These are phyloP conservation scores for Hymenoscyphus infarciens DNA, from an alignment of 2,329 filamentous ascomycete species.

Conservation along the genomic window DNA sequence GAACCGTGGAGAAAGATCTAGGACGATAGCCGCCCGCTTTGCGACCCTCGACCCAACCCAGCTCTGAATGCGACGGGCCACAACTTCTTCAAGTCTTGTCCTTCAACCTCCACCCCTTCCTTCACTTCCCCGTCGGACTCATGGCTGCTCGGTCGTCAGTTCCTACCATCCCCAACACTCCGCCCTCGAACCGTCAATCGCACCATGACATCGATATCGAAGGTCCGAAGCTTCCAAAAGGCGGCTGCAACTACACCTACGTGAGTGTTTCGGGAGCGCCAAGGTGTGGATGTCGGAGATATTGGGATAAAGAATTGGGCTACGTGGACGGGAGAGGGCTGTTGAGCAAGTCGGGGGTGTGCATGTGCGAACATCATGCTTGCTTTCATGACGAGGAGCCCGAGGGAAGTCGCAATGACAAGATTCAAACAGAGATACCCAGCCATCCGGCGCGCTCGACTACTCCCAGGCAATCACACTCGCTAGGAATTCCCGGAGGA, in stretches of 20 bases:
- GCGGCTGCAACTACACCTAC: constrained; percentile 50
- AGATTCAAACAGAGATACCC: constrained; percentile 14
- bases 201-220: constrained; percentile 21
- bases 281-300: constrained; percentile 50
- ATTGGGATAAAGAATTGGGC: constrained; percentile 43
- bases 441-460: constrained; percentile 11
- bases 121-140: constrained; percentile 9
- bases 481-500: background rate
- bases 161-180: constrained; percentile 29
- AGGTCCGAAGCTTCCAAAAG: constrained; percentile 39
- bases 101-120: constrained; percentile 14
- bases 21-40: constrained; percentile 24
- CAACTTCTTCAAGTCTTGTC: background rate
- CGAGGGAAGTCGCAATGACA: constrained; percentile 12
- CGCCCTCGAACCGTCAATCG: constrained; percentile 28
- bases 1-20: constrained; percentile 13
- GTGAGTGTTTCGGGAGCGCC: constrained; percentile 41
- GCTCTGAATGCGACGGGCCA: constrained; percentile 28
- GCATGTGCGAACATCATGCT: constrained; percentile 54
- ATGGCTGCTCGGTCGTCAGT: constrained; percentile 30
- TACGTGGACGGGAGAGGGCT: constrained; percentile 9
- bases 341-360: constrained; percentile 32
- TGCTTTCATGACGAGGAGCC: constrained; percentile 46
- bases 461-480: constrained; percentile 3
- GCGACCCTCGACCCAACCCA: constrained; percentile 13